Evolutionary conservation across 2,329 filamentous ascomycete genomes (phyloP).

Genomic region (Nemania sp.): DNA sequence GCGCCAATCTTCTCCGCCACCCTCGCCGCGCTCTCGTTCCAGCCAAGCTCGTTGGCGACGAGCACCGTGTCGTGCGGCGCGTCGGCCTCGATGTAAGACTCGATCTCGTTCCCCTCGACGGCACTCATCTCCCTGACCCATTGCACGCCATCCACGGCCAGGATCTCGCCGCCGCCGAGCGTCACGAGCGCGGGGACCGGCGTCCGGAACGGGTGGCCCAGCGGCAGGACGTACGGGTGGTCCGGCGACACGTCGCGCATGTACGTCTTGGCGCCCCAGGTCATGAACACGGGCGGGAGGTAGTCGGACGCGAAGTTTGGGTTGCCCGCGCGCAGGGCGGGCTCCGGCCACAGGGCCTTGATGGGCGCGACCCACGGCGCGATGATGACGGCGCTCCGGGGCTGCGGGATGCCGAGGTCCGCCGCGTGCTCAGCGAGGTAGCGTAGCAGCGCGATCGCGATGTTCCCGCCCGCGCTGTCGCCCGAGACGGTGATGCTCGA

Average conservation of each 20-base stretch:
- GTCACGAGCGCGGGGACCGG: slow-evolving; percentile 34
- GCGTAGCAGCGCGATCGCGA: slow-evolving; percentile 49
- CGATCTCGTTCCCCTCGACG: slow-evolving; percentile 36
- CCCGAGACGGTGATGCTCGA: slow-evolving; percentile 50
- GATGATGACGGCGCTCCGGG: slow-evolving; percentile 44
- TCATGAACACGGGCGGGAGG: slow-evolving; percentile 43
- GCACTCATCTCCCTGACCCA: slow-evolving; percentile 58
- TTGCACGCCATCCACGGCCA: slow-evolving; percentile 50
- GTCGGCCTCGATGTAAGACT: slow-evolving; percentile 45
- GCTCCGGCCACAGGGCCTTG: slow-evolving; percentile 23
- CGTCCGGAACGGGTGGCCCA: slow-evolving; percentile 33
- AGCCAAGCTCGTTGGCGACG: slow-evolving; percentile 47
- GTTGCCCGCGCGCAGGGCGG: slow-evolving; percentile 22
- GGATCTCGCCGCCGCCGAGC: slow-evolving; percentile 35
- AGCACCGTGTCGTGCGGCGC: slow-evolving; percentile 53
- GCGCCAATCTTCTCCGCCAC: slow-evolving; percentile 33
- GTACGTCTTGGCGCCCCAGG: slow-evolving; percentile 49
- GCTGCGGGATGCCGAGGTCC: slow-evolving; percentile 26
- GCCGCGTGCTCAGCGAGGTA: slow-evolving; percentile 49
- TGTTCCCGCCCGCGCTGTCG: slow-evolving; percentile 55
- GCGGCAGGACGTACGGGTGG: slow-evolving; percentile 43
- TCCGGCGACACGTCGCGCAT: slow-evolving; percentile 30
- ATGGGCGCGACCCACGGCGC: slow-evolving; percentile 36
- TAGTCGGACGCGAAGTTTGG: slow-evolving; percentile 45
- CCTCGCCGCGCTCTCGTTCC: slow-evolving; percentile 40